A percentile compares a stretch with the other conserved stretches of the same genome.
Conservation (phyloP, 768 basidiomycete species). For the Tylopilus rubrobrunneus region DNA sequence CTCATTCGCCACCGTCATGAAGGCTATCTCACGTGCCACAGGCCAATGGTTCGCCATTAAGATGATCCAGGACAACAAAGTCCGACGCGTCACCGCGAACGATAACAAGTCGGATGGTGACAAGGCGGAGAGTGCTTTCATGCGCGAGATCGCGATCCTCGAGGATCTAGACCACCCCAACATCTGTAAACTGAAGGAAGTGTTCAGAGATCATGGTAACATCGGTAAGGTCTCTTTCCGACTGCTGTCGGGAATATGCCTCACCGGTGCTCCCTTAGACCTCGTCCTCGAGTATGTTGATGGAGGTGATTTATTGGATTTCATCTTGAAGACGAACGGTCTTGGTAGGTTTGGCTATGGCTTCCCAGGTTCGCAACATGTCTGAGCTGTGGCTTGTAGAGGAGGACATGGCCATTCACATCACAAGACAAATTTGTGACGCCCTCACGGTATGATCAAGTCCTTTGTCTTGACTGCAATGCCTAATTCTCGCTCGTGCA, state of each 20-base stretch:
- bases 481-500: constrained; percentile 14
- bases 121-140: constrained; percentile 41
- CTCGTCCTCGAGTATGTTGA: constrained; percentile 82
- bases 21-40: constrained; percentile 66
- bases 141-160: constrained; percentile 77
- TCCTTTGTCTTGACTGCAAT: background rate
- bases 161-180: constrained; percentile 74
- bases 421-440: constrained; percentile 81
- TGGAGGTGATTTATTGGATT: constrained; percentile 86
- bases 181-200: constrained; percentile 76
- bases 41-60: constrained; percentile 85
- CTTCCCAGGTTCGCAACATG: background rate
- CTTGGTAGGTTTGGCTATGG: constrained; percentile 45
- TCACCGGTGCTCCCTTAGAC: constrained; percentile 42
- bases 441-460: constrained; percentile 57
- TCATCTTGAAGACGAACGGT: constrained; percentile 59
- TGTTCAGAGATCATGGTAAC: constrained; percentile 61
- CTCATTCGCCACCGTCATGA: constrained; percentile 87
- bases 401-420: constrained; percentile 57
- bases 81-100: constrained; percentile 35
- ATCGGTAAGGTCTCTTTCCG: constrained; percentile 44
- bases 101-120: constrained; percentile 27
- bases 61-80: constrained; percentile 61
- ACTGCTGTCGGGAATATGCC: constrained; percentile 6
- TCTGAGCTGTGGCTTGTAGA: constrained; percentile 27